Conservation (phyloP, 2,329 filamentous ascomycete species). For the Xylariaceae sp. region DNA sequence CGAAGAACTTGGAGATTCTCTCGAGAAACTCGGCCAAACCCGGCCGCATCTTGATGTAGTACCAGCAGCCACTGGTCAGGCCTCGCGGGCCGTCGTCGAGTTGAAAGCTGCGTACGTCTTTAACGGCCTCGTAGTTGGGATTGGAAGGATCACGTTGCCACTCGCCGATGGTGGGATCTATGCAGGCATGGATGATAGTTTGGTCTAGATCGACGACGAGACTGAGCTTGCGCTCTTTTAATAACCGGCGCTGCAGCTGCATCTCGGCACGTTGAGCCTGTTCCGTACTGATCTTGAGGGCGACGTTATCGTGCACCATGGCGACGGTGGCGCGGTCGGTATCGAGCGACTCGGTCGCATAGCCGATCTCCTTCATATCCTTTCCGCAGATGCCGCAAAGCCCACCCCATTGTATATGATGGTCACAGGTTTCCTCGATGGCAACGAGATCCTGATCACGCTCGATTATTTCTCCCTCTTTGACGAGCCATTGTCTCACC, state of each 20-base stretch:
- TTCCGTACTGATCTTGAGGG: conserved; percentile 79
- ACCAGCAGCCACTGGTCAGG: conserved; percentile 75
- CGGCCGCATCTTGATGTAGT: conserved; percentile 97
- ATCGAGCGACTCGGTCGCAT: conserved; percentile 78
- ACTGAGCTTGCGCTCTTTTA: conserved; percentile 81
- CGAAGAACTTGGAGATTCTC: conserved; percentile 61
- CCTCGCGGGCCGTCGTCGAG: conserved; percentile 82
- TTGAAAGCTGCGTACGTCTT: conserved; percentile 86
- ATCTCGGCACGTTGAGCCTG: conserved; percentile 84
- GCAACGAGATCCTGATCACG: conserved; percentile 65
- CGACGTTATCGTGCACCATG: conserved; percentile 90
- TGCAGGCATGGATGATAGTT: conserved; percentile 97
- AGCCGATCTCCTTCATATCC: conserved; percentile 91
- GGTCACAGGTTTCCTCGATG: conserved; percentile 87
- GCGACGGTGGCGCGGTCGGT: conserved; percentile 88
- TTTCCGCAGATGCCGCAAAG: conserved; percentile 92
- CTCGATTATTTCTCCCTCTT: conserved; percentile 65
- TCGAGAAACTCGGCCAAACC: conserved; percentile 81
- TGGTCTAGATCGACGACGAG: conserved; percentile 97
- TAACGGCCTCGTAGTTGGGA: conserved; percentile 88
- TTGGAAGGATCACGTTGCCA: conserved; percentile 90
- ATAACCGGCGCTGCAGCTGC: conserved; percentile 79
- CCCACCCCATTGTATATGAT: conserved; percentile 88
- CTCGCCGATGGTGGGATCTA: conserved; percentile 93
- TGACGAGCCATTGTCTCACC: conserved; percentile 75